Percentiles rank a stretch among this genome's conserved stretches.
phyloP scores from a whole-genome alignment of 2,329 filamentous ascomycete genomes.

The Aplosporella prunicola region DNA sequence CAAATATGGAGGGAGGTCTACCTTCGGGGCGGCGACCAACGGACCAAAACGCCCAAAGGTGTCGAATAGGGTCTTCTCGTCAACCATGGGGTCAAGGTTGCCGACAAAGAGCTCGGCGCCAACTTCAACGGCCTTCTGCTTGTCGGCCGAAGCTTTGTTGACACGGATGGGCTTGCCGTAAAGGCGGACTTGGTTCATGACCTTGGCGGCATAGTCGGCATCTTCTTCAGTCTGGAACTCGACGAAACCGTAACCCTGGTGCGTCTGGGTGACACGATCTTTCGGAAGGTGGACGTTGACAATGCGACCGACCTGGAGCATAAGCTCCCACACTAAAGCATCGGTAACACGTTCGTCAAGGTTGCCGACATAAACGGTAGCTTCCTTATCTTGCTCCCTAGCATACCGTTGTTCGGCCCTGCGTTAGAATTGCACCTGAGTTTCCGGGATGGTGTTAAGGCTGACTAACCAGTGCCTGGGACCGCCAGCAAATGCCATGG shows the following conservation, averaged over 20 bases:
- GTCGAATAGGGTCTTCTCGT: slow-evolving; percentile 93
- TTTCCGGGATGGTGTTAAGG: too few species aligned
- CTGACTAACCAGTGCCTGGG: too few species aligned
- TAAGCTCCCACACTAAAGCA: slow-evolving; percentile 89
- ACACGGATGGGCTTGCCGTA: slow-evolving; percentile 93
- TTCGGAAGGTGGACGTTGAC: slow-evolving; percentile 97
- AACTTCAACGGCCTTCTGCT: slow-evolving; percentile 85
- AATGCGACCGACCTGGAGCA: slow-evolving; percentile 95
- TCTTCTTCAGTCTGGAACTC: slow-evolving; percentile 94
- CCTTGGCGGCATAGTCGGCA: slow-evolving; percentile 90
- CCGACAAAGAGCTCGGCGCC: slow-evolving; percentile 96
- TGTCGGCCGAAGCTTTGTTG: slow-evolving; percentile 90
- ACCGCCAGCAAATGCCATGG: too few species aligned
- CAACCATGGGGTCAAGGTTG: slow-evolving; percentile 87
- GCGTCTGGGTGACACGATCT: slow-evolving; percentile 91
- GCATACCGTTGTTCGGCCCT: too few species aligned
- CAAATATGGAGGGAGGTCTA: slow-evolving; percentile 27
- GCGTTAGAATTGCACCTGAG: too few species aligned
- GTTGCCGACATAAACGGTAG: slow-evolving; percentile 95
- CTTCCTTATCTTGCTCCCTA: slow-evolving; percentile 85
- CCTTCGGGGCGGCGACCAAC: slow-evolving; percentile 76
- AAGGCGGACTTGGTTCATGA: slow-evolving; percentile 91
- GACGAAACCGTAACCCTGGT: slow-evolving; percentile 98
- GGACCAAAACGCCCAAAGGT: slow-evolving; percentile 89
- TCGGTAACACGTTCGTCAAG: slow-evolving; percentile 94